A percentile compares a stretch with the other conserved stretches of the same genome.
Evolutionary conservation across 768 basidiomycete genomes (phyloP).

Genomic region (Multifurca ochricompacta): DNA sequence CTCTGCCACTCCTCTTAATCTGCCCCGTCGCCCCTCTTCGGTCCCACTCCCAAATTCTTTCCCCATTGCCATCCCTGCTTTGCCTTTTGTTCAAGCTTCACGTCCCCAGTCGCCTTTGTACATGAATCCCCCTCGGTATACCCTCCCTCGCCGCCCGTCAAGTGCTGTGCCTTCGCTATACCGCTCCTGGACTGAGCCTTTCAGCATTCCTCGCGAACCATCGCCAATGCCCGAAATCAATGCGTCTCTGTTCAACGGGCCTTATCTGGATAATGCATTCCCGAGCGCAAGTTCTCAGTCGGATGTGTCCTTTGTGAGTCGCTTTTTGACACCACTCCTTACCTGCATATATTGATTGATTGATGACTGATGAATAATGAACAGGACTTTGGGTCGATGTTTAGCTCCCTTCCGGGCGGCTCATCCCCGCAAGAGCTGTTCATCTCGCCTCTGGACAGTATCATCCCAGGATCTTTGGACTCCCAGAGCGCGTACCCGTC

Average conservation of each 20-base stretch:
- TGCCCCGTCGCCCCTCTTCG: constrained; percentile 20
- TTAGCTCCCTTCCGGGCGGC: constrained; percentile 11
- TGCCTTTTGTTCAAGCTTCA: constrained; percentile 16
- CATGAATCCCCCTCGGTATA: constrained; percentile 11
- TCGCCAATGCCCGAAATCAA: constrained; percentile 20
- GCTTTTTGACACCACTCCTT: background rate
- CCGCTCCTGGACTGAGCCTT: constrained; percentile 18
- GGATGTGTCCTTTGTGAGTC: constrained; percentile 19
- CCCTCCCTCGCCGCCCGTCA: constrained; percentile 21
- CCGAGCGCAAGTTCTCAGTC: background rate
- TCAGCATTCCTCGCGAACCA: constrained; percentile 11
- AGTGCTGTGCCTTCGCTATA: constrained; percentile 14
- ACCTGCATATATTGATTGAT: background rate
- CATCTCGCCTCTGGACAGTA: constrained; percentile 19
- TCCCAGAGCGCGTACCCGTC: background rate
- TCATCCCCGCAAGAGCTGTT: constrained; percentile 7
- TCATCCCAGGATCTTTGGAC: background rate
- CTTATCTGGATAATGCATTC: constrained; percentile 16
- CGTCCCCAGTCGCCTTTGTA: constrained; percentile 10
- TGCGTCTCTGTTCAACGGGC: constrained; percentile 10
- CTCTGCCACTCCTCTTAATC: constrained; percentile 13
- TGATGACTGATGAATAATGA: background rate
- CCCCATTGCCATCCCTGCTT: constrained; percentile 16
- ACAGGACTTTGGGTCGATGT: constrained; percentile 17
- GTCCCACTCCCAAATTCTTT: constrained; percentile 19